Base-by-base conservation (phyloP, 331 rosid genomes). In the Pyracantha coccinea region DNA sequence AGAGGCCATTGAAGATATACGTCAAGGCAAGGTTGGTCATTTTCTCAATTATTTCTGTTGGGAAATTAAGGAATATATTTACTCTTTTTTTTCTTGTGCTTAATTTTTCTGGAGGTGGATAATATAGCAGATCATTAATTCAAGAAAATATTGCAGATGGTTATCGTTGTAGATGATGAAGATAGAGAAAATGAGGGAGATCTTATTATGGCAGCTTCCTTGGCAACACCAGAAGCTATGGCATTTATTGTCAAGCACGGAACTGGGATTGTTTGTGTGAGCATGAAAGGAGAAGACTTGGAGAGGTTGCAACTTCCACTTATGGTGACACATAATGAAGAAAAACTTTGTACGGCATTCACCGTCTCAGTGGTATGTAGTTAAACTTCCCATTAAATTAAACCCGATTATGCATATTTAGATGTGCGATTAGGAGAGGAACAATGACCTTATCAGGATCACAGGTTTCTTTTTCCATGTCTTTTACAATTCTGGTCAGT, bases 181-280 rank as follows among this genome's bases (percentile, higher is more conserved):
- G 96, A 87, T 66, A 87, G 97, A 73, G 97, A 92, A 86, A 92
- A 92, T 65, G 97, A 90, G 82, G 97, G 97, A 80, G 96, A 90
- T 65, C 78, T 92, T 79, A 92, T 92, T 76, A 92, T 92, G 97
- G 96, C 96, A 15, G 96, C 97, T 64, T 73, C 88, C 63, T 58
- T 87, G 85, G 97, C 86, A 45, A 92, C 97, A 21, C 94, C 96
- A 13, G 91, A 90, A 76, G 97, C 96, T 77, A 92, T 92, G 96
- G 96, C 97, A 63, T 92, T 90, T 77, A 87, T 92, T 78, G 97
- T 92, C 25, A 90, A 92, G 85, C 85, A 92, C 77, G 96, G 97
- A 80, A 92, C 93, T 70, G 96, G 96, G 16, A 92, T 92, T 76
- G 83, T 92, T 62, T 92, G 97, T 58, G 93, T 92, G 52, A 88